Evolutionary conservation across 441 rosid genomes (phyloP), one percentile per base, ranked within the genome.

Genomic region (Populus hybrid): DNA sequence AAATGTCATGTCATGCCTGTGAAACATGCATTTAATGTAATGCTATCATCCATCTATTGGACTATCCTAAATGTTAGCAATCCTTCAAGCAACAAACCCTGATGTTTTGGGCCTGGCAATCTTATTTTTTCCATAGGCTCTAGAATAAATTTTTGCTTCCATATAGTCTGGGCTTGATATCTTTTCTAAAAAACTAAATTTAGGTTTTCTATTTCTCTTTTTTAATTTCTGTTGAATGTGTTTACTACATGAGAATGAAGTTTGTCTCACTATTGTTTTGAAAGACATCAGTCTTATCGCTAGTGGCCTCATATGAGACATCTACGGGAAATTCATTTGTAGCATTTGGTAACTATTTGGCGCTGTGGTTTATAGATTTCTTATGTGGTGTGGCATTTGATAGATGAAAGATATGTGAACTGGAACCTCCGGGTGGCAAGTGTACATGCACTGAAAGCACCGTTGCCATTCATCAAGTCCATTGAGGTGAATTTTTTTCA

Each of bases 371-470:
- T 76, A 7, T 78, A 76, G 78, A 80, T 76, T 68, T 79, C 63
- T 82, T 29, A 83, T 74, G 68, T 74, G 70, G 67, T 64, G 61
- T 69, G 50, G 71, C 71, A 53, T 69, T 74, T 77, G 74, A 77
- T 92, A 95, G 99, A 95, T 86, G 85, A 88, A 80, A 91, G 79
- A 77, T 92, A 74, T 77, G 86, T 87, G 74, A 95, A 94, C 84
- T 95, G 99, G 99, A 94, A 86, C 20, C 81, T 95, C 74, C 91
- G 90, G 36, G 83, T 94, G 42, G 92, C 89, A 76, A 94, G 98
- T 80, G 86, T 89, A 23, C 97, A 95, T 82, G 95, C 95, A 64
- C 75, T 79, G 78, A 87, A 80, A 76, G 88, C 95, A 75, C 92
- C 89, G 69, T 83, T 95, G 84, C 91, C 98, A 1, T 95, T 95